These are phyloP conservation scores for Phyllosticta ampelicida DNA, from an alignment of 2,329 filamentous ascomycete species.

Conservation along the genomic window DNA sequence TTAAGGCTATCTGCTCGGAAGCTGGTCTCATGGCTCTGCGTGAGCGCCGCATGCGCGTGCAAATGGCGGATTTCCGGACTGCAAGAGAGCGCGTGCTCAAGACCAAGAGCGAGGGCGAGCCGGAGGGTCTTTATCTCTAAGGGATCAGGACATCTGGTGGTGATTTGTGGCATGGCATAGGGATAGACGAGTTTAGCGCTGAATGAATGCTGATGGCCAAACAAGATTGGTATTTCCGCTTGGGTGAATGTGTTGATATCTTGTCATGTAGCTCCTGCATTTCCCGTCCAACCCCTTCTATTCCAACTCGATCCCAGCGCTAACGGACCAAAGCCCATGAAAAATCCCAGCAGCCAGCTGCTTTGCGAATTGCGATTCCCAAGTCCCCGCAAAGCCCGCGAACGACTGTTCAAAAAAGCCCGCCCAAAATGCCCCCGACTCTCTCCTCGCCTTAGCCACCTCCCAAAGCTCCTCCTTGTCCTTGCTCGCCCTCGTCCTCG, in stretches of 20 bases:
- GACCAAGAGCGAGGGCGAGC: constrained; percentile 97
- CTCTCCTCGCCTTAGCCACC: neutral
- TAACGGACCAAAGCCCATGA: neutral
- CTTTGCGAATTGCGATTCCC: neutral
- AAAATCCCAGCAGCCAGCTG: neutral
- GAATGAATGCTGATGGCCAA: neutral
- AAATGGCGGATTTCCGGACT: constrained; percentile 95
- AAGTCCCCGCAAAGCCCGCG: neutral
- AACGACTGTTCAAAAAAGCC: neutral
- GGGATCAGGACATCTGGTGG: neutral
- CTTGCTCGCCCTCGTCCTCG: neutral
- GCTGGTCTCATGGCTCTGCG: constrained; percentile 88
- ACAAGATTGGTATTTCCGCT: neutral
- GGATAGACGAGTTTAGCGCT: neutral
- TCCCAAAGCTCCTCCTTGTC: neutral
- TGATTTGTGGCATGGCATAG: neutral
- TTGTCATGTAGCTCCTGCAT: no score
- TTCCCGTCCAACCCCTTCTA: no score
- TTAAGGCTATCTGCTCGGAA: constrained; percentile 98
- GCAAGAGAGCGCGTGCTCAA: constrained; percentile 91
- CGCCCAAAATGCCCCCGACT: neutral
- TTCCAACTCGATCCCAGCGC: no score
- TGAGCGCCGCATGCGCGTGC: constrained; percentile 93
- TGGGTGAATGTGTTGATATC: neutral
- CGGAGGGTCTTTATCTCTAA: constrained; percentile 97